Conservation (phyloP, 345 rosid genomes). For the Lepidium didymum region DNA sequence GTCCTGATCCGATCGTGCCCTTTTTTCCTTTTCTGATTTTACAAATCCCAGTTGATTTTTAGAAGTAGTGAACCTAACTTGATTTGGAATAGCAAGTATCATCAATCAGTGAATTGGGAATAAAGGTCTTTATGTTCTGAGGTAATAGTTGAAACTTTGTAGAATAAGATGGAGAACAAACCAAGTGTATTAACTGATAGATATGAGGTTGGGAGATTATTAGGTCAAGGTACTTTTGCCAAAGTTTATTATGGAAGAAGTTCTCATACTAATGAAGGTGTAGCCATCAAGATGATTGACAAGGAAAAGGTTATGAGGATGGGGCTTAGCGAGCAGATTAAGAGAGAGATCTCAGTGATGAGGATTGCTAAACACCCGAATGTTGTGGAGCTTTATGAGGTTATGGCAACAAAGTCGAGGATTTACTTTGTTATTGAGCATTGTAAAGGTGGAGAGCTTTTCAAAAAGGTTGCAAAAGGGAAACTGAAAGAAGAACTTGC, state of each 20-base stretch:
- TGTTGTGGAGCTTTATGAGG: constrained; percentile 56
- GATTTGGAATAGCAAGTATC: neutral
- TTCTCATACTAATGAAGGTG: constrained; percentile 41
- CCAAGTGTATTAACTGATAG: constrained; percentile 56
- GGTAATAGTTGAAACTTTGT: neutral
- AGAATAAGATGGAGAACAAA: constrained; percentile 60
- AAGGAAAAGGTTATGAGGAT: constrained; percentile 57
- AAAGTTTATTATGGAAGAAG: constrained; percentile 70
- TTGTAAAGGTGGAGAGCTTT: constrained; percentile 80
- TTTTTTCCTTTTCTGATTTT: neutral
- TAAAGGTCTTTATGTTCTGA: neutral
- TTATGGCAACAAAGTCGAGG: constrained; percentile 69
- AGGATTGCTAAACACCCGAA: constrained; percentile 62
- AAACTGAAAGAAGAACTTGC: constrained; percentile 57
- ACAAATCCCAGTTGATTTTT: neutral
- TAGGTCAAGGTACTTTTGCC: constrained; percentile 83
- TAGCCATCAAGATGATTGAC: constrained; percentile 69
- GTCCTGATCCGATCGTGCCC: neutral
- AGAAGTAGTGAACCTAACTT: neutral
- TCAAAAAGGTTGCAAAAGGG: constrained; percentile 56
- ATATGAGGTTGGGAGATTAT: constrained; percentile 60
- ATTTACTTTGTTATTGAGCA: constrained; percentile 63
- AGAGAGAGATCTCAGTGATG: constrained; percentile 77
- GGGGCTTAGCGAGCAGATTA: constrained; percentile 59
- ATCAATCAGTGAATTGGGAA: neutral